Conservation (phyloP, 1,284 basidiomycete genomes). For the Ustilago cynodontis region DNA sequence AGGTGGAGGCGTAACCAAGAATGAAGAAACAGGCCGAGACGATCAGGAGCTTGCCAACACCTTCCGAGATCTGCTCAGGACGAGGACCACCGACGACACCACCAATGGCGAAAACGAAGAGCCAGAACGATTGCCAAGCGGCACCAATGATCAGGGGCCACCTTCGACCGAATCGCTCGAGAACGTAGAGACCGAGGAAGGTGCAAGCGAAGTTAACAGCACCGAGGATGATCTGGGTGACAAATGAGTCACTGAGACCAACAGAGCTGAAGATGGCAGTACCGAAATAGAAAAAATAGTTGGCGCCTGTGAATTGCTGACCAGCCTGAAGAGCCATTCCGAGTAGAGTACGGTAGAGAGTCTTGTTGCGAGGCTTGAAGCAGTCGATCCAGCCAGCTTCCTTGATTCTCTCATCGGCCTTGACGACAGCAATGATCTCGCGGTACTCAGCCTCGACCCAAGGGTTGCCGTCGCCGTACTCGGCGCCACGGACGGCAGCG, state of each 20-base stretch:
- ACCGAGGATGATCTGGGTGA: conserved; percentile 77
- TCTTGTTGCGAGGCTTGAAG: conserved; percentile 60
- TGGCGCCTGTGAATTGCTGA: conserved; percentile 80
- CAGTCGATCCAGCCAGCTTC: conserved; percentile 62
- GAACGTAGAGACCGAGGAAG: conserved; percentile 75
- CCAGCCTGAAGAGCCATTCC: conserved; percentile 79
- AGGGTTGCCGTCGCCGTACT: conserved; percentile 59
- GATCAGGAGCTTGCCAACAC: conserved; percentile 77
- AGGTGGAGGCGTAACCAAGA: conserved; percentile 81
- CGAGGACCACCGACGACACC: conserved; percentile 77
- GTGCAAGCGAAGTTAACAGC: conserved; percentile 76
- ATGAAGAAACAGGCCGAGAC: conserved; percentile 84
- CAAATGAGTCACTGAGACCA: conserved; percentile 75
- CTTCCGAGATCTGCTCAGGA: conserved; percentile 37
- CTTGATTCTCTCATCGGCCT: conserved; percentile 38
- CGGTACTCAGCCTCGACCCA: conserved; percentile 65
- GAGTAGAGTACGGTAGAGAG: conserved; percentile 67
- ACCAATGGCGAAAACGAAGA: conserved; percentile 82
- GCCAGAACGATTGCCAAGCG: conserved; percentile 78
- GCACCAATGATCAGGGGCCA: conserved; percentile 73
- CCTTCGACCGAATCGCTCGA: conserved; percentile 75
- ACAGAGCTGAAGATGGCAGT: conserved; percentile 79
- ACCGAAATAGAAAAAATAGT: conserved; percentile 72
- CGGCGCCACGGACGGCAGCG: conserved; percentile 75
- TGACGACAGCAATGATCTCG: conserved; percentile 62